These are phyloP conservation scores for Marasmius oreades DNA, from an alignment of 1,284 basidiomycete species.

Conservation along the genomic window DNA sequence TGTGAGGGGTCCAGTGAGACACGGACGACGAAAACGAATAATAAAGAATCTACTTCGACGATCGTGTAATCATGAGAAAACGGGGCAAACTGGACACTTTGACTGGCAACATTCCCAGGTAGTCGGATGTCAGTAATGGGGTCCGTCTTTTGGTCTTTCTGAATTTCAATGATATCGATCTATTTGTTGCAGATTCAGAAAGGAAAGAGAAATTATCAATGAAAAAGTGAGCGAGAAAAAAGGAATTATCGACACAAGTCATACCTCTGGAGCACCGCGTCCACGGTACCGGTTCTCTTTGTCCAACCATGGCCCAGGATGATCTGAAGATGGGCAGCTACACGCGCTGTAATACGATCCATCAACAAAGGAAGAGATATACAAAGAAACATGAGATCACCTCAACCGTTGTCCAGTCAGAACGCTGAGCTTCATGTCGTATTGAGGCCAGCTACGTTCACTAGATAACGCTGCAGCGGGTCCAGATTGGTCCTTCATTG, in stretches of 20 bases:
- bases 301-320: constrained; percentile 37
- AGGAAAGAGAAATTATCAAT: background rate
- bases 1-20: background rate
- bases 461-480: constrained; percentile 52
- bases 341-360: constrained; percentile 35
- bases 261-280: constrained; percentile 68
- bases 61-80: constrained; percentile 56
- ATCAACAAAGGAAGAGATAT: constrained; percentile 31
- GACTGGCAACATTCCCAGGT: constrained; percentile 51
- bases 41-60: constrained; percentile 27
- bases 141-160: constrained; percentile 45
- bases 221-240: background rate
- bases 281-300: constrained; percentile 38
- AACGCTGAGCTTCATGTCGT: constrained; percentile 54
- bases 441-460: constrained; percentile 41
- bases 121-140: background rate
- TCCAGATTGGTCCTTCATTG: constrained; percentile 44
- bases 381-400: constrained; percentile 34
- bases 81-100: constrained; percentile 65
- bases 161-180: constrained; percentile 81
- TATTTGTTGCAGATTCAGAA: background rate
- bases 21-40: background rate
- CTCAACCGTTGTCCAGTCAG: constrained; percentile 66
- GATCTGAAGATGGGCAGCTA: constrained; percentile 41
- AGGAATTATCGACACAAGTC: background rate